These are phyloP conservation scores for Gossypium davidsonii DNA, from an alignment of 441 rosid species.

Conservation along the genomic window DNA sequence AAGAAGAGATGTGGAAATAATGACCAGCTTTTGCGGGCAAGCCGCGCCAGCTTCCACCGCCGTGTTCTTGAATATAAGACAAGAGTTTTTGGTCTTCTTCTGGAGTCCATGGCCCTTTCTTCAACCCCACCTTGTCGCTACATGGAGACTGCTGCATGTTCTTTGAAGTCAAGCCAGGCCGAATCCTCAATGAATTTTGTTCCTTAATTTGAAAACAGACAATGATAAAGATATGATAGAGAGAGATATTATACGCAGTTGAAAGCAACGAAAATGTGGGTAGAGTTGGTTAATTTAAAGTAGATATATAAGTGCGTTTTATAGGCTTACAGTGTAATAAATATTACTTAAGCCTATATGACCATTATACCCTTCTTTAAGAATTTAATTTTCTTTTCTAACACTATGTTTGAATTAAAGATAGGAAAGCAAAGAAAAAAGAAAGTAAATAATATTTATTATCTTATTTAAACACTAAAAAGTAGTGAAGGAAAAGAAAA, in stretches of 20 bases:
- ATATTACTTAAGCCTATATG: background rate
- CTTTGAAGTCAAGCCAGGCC: background rate
- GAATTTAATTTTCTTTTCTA: background rate
- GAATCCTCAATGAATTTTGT: no score
- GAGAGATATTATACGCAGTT: no score
- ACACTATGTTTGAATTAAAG: no score
- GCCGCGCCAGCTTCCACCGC: slow-evolving; percentile 45
- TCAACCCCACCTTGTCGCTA: slow-evolving; percentile 9
- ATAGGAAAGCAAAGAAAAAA: no score
- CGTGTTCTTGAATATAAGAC: slow-evolving; percentile 22
- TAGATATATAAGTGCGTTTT: background rate
- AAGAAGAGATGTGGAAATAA: background rate
- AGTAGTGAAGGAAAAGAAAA: no score
- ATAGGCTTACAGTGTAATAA: background rate
- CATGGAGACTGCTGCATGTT: slow-evolving; percentile 15
- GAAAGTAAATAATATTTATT: no score
- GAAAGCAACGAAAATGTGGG: background rate
- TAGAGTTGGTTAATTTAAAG: background rate
- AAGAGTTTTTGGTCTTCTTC: slow-evolving; percentile 20
- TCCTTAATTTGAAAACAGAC: background rate
- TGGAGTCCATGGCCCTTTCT: slow-evolving; percentile 22
- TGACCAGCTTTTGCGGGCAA: slow-evolving; percentile 46
- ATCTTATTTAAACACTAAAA: no score
- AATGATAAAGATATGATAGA: background rate
- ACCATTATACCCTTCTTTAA: background rate